phyloP scores from a whole-genome alignment of 2,329 filamentous ascomycete species.

The Capronia coronata region DNA sequence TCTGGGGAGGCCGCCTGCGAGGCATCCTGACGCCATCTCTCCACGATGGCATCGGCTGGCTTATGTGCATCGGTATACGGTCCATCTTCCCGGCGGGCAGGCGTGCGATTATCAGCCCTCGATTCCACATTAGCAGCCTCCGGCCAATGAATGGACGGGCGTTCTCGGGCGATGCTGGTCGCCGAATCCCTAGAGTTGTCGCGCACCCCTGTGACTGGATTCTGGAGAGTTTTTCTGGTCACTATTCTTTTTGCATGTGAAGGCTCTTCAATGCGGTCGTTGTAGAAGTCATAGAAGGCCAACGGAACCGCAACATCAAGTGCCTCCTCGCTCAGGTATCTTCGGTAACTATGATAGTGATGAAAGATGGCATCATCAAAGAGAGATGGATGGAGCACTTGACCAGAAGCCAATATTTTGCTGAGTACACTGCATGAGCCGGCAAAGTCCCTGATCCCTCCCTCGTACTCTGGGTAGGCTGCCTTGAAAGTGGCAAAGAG shows the following conservation, averaged over 20 bases:
- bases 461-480: constrained; percentile 37
- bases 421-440: constrained; percentile 36
- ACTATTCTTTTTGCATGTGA: constrained; percentile 13
- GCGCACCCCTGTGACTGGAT: background rate
- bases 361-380: constrained; percentile 45
- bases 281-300: constrained; percentile 39
- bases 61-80: background rate
- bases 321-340: constrained; percentile 31
- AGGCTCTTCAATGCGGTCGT: constrained; percentile 10
- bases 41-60: constrained; percentile 31
- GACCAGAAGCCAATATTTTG: constrained; percentile 30
- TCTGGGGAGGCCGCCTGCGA: constrained; percentile 9
- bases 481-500: constrained; percentile 36
- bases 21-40: constrained; percentile 8
- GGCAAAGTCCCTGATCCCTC: constrained; percentile 36
- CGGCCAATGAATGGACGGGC: background rate
- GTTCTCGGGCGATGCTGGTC: background rate
- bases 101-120: background rate
- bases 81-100: background rate
- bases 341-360: constrained; percentile 35
- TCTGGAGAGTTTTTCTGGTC: background rate
- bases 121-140: background rate
- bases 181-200: background rate
- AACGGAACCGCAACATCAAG: constrained; percentile 26
- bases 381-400: constrained; percentile 34